Evolutionary conservation across 2,329 filamentous ascomycete species (phyloP), one percentile per base, ranked within the genome.

Genomic region (Peltaster fructicola): DNA sequence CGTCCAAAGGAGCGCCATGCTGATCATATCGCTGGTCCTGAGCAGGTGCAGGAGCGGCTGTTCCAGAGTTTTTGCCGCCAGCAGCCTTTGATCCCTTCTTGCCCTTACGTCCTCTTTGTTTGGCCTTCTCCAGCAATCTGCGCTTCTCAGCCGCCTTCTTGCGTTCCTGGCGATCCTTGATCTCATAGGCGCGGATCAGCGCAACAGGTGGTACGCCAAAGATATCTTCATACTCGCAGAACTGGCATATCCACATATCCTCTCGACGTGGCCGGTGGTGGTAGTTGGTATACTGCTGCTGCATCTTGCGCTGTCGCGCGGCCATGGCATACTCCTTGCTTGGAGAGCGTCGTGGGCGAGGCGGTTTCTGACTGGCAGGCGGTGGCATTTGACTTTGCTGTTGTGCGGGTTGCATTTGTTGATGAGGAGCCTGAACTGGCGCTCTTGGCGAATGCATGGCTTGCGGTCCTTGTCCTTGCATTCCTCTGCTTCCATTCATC

Each of bases 191-290:
- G 19, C 79, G 69, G 34, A 95, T 90, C 27, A 98, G 56, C 24
- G 81, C 81, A 39, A 69, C 65, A 0, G 88, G 88, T 3, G 78
- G 78, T 25, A 65, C 65, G n/a, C 85, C 85, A 47, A 92, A 95
- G 24, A 98, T 93, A 25, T 71, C 70, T 52, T 95, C 85, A 46
- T 93, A 98, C 51, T 98, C 88, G 57, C 88, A 98, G 48, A 95
- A 95, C 44, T 93, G 80, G 53, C 88, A 98, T 22, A 95, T 82
- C 79, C 84, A 95, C 24, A 82, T 66, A 32, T 92, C 79, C 36
- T 80, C 75, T 2, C 57, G 48, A 10, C 53, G 57, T 0, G 77
- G 76, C 2, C 78, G 75, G 41, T 78, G 73, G 40, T 77, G 71
- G 33, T 68, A 69, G 48, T 88, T 90, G 29, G 68, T 65, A 35